phyloP scores from a whole-genome alignment of 495 filamentous ascomycete species.

The Annulohypoxylon nitens region DNA sequence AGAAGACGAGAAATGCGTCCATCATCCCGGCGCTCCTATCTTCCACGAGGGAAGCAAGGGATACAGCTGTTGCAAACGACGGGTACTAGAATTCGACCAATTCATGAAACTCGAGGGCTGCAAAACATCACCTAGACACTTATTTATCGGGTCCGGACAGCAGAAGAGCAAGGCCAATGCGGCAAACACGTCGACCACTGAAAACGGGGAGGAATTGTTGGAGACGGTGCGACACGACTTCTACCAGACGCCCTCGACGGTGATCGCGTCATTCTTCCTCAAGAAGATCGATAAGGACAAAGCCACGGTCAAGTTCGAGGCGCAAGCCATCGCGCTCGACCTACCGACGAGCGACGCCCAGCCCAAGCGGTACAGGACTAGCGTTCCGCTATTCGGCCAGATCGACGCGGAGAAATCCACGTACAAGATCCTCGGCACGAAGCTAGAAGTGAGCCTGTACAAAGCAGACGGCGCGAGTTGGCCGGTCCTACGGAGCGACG shows the following conservation, averaged over 20 bases:
- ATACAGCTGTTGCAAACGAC: slow-evolving; percentile 94
- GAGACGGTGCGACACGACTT: slow-evolving; percentile 88
- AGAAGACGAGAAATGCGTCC: slow-evolving; percentile 82
- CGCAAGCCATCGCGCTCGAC: slow-evolving; percentile 74
- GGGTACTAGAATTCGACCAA: slow-evolving; percentile 96
- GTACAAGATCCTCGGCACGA: slow-evolving; percentile 93
- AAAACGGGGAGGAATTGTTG: slow-evolving; percentile 69
- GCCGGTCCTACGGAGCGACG: slow-evolving; percentile 90
- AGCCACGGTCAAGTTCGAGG: slow-evolving; percentile 76
- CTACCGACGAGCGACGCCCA: slow-evolving; percentile 81
- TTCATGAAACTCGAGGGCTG: slow-evolving; percentile 97
- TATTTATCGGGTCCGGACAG: slow-evolving; percentile 83
- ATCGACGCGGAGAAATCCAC: slow-evolving; percentile 80
- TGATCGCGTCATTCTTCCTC: slow-evolving; percentile 92
- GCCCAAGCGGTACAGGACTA: slow-evolving; percentile 81
- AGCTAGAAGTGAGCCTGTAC: slow-evolving; percentile 85
- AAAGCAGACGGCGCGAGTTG: slow-evolving; percentile 88
- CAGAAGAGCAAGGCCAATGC: slow-evolving; percentile 69
- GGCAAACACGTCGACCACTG: slow-evolving; percentile 49
- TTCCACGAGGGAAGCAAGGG: slow-evolving; percentile 99
- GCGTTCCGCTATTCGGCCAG: slow-evolving; percentile 78
- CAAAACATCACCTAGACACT: slow-evolving; percentile 80
- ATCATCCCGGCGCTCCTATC: slow-evolving; percentile 87
- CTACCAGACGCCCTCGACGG: slow-evolving; percentile 88
- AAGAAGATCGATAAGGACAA: slow-evolving; percentile 93